Percentiles rank a stretch among this genome's conserved stretches.
These are phyloP conservation scores for Exsudoporus floridanus DNA, from an alignment of 1,284 basidiomycete species.

Conservation along the genomic window DNA sequence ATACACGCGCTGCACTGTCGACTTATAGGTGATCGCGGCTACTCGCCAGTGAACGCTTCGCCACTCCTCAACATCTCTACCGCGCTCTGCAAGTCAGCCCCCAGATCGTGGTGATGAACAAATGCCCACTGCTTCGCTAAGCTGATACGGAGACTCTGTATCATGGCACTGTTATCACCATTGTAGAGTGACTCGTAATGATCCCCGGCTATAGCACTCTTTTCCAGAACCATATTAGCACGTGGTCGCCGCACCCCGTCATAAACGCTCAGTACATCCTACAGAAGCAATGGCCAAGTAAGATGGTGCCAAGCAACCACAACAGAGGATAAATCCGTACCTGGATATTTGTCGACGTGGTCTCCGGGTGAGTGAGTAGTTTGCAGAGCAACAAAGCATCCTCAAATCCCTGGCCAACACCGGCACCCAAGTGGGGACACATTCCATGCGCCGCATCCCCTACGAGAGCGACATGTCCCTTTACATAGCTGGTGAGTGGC, in stretches of 20 bases:
- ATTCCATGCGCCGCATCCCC: conserved; percentile 66
- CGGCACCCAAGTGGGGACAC: conserved; percentile 60
- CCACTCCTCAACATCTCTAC: conserved; percentile 3
- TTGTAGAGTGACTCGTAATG: conserved; percentile 41
- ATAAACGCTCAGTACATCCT: conserved; percentile 48
- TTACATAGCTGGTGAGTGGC: conserved; percentile 47
- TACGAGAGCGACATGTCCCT: conserved; percentile 50
- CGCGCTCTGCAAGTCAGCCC: conserved; percentile 30
- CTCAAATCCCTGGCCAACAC: conserved; percentile 64
- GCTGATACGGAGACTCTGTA: conserved; percentile 33
- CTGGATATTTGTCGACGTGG: conserved; percentile 44
- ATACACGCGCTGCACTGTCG: background rate
- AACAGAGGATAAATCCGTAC: conserved; percentile 34
- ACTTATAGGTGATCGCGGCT: background rate
- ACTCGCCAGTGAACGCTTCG: background rate
- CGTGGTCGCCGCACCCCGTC: conserved; percentile 45
- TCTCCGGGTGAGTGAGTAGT: conserved; percentile 48
- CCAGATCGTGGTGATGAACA: conserved; percentile 50
- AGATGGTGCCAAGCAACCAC: background rate
- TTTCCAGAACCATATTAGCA: conserved; percentile 45
- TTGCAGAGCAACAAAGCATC: conserved; percentile 53
- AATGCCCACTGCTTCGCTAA: conserved; percentile 44
- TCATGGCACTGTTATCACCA: conserved; percentile 18
- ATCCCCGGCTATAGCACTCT: conserved; percentile 41
- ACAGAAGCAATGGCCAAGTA: background rate